A percentile compares a stretch with the other conserved stretches of the same genome.
Conservation (phyloP, 306 rosid species). For the Fragaria iinumae region DNA sequence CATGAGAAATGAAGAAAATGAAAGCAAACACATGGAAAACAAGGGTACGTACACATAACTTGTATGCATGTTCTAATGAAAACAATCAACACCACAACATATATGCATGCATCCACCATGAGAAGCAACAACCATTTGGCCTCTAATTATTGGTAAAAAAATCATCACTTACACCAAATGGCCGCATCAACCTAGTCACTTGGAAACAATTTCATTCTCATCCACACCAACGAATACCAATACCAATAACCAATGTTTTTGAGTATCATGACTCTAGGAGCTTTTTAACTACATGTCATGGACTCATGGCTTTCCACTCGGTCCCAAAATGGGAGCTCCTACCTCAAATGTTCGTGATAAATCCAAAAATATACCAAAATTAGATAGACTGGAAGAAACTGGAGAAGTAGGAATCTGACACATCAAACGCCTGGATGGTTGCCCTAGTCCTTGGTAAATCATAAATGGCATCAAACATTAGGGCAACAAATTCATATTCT, state of each 20-base stretch:
- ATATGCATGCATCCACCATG: not conserved
- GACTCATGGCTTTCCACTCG: not conserved
- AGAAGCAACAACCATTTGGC: not conserved
- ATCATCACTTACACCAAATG: not conserved
- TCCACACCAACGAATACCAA: constrained; percentile 24
- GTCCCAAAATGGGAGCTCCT: not conserved
- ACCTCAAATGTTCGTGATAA: not conserved
- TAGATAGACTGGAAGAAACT: not conserved
- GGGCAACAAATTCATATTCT: not conserved
- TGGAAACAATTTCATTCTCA: not conserved
- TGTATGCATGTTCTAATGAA: constrained; percentile 18
- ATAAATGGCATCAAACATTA: not conserved
- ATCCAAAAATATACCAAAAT: not conserved
- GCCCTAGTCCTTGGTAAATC: not conserved
- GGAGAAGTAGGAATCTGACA: not conserved
- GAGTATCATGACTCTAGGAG: not conserved
- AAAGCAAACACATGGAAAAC: constrained; percentile 26
- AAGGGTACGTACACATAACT: constrained; percentile 17
- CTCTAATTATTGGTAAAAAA: not conserved
- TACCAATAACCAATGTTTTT: not conserved
- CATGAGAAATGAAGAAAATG: constrained; percentile 35
- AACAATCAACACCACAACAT: not conserved
- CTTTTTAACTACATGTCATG: constrained; percentile 1
- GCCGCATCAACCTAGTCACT: not conserved
- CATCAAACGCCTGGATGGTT: constrained; percentile 4